These are phyloP conservation scores for Onygena corvina DNA, from an alignment of 2,329 filamentous ascomycete genomes.

Conservation along the genomic window DNA sequence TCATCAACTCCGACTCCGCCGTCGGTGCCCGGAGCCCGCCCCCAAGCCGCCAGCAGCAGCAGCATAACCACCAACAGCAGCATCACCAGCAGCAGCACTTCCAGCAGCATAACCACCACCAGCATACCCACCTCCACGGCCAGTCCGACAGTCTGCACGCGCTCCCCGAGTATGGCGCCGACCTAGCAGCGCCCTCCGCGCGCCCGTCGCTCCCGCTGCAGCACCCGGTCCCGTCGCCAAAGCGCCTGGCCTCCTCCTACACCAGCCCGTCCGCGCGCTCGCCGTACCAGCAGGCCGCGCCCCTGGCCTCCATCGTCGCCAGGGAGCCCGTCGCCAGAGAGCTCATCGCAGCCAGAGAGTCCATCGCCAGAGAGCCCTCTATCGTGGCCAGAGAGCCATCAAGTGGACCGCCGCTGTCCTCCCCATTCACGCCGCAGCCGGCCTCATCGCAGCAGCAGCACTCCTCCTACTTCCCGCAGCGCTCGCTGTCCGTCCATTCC, in stretches of 20 bases:
- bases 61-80: conserved; percentile 5
- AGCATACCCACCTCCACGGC: background rate
- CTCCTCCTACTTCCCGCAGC: conserved; percentile 28
- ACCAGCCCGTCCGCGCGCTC: conserved; percentile 25
- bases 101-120: conserved; percentile 7
- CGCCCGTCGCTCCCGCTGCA: conserved; percentile 33
- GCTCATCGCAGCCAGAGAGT: conserved; percentile 21
- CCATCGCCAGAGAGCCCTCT: conserved; percentile 25
- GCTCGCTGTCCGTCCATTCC: conserved; percentile 15
- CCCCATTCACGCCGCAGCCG: conserved; percentile 31
- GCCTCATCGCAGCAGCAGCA: conserved; percentile 27
- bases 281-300: conserved; percentile 30
- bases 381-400: conserved; percentile 25
- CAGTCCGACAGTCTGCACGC: conserved; percentile 6
- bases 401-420: conserved; percentile 24
- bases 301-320: conserved; percentile 21
- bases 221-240: conserved; percentile 35
- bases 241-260: conserved; percentile 31
- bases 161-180: conserved; percentile 1
- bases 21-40: conserved; percentile 19
- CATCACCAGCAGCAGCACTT: conserved; percentile 20
- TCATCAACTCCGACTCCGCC: conserved; percentile 34
- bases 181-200: conserved; percentile 2
- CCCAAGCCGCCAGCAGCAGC: background rate
- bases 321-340: conserved; percentile 19